phyloP scores from a whole-genome alignment of 148 eudicot genomes.

The Diospyros lotus region DNA sequence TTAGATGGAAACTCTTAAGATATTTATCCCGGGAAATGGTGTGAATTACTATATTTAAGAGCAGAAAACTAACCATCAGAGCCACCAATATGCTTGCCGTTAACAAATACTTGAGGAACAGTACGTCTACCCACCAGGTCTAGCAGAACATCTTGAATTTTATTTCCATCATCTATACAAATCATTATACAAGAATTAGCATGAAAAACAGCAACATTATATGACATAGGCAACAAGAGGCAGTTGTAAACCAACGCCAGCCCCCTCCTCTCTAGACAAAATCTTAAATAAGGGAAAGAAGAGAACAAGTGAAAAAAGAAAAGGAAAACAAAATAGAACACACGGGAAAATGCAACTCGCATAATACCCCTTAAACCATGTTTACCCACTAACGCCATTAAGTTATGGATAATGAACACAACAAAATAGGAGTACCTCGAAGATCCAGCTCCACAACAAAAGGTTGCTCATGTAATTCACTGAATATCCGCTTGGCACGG shows the following conservation, averaged over 20 bases:
- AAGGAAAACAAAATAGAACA: not conserved
- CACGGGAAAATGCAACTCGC: not conserved
- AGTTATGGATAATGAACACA: not conserved
- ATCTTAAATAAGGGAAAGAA: not conserved
- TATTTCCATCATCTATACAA: constrained; percentile 72
- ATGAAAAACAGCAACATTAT: not conserved
- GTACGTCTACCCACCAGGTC: constrained; percentile 87
- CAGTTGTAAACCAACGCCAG: not conserved
- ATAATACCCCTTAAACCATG: not conserved
- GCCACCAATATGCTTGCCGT: constrained; percentile 97
- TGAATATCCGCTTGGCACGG: constrained; percentile 73
- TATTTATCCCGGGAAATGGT: not conserved
- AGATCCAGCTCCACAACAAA: constrained; percentile 71
- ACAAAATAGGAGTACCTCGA: constrained; percentile 14
- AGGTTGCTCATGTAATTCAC: constrained; percentile 61
- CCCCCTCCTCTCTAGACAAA: not conserved
- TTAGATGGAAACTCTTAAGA: not conserved
- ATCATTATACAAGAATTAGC: constrained; percentile 5
- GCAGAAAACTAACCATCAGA: constrained; percentile 66
- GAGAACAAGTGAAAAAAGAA: not conserved
- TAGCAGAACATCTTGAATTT: constrained; percentile 79
- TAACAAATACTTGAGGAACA: constrained; percentile 96
- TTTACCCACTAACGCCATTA: too few species aligned
- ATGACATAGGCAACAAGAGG: not conserved
- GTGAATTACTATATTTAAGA: not conserved